These are phyloP conservation scores for Dendrocalamus sinicus DNA, from an alignment of 176 grass and related monocot genomes.

Conservation along the genomic window DNA sequence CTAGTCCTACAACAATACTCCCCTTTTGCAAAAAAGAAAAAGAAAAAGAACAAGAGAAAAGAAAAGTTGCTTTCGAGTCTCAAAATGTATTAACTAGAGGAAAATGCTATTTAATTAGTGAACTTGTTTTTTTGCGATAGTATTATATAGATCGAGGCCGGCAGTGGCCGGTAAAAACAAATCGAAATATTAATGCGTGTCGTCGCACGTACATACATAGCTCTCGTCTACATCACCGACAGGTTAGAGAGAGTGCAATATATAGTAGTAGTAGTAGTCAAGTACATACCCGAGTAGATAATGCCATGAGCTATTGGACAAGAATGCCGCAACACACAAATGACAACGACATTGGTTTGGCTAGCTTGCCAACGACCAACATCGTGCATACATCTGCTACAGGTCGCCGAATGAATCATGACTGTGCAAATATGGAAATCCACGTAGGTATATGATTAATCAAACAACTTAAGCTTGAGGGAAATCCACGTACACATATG, in stretches of 20 bases:
- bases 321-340: conserved; percentile 39
- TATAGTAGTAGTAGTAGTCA: background rate
- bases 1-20: too few relatives aligned
- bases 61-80: too few relatives aligned
- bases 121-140: background rate
- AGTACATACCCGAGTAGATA: conserved; percentile 10
- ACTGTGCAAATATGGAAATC: background rate
- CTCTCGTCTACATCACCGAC: conserved; percentile 21
- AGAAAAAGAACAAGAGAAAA: too few relatives aligned
- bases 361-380: conserved; percentile 26
- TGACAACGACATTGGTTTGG: conserved; percentile 46
- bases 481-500: too few relatives aligned
- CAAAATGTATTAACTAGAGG: too few relatives aligned
- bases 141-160: background rate
- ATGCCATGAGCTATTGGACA: conserved; percentile 49
- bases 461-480: background rate
- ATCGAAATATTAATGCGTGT: background rate
- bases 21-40: too few relatives aligned
- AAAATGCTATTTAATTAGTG: background rate
- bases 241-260: conserved; percentile 1
- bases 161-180: background rate
- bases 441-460: background rate
- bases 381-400: conserved; percentile 7
- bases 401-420: conserved; percentile 1
- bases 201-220: background rate